Percentiles rank a stretch among this genome's conserved stretches.
Evolutionary conservation across 441 rosid species (phyloP).

Genomic region (Populus hybrid): DNA sequence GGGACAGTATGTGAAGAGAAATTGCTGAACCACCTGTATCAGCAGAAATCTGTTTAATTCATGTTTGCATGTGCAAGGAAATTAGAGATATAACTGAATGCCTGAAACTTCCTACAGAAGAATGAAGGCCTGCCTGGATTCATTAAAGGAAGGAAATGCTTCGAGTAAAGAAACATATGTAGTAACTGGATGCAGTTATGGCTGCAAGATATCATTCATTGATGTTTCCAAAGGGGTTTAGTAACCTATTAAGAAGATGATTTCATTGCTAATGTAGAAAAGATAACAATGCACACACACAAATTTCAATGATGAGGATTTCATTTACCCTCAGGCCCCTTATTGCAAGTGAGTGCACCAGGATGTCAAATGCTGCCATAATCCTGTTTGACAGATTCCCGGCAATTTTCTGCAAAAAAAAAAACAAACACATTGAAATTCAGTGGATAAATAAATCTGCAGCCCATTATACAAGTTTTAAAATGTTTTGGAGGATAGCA

Average conservation of each 20-base stretch:
- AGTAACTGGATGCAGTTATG: slow-evolving; percentile 90
- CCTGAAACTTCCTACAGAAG: neutral
- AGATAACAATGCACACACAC: neutral
- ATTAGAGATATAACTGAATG: neutral
- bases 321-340: slow-evolving; percentile 87
- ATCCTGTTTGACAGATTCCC: slow-evolving; percentile 81
- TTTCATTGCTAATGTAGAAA: neutral
- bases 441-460: neutral
- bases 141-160: slow-evolving; percentile 86
- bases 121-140: slow-evolving; percentile 58
- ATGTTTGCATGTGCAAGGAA: neutral
- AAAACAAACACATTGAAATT: neutral
- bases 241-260: slow-evolving; percentile 42
- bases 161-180: slow-evolving; percentile 78
- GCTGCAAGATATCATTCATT: slow-evolving; percentile 93
- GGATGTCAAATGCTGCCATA: slow-evolving; percentile 91
- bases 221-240: slow-evolving; percentile 89
- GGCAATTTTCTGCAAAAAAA: slow-evolving; percentile 63
- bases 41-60: slow-evolving; percentile 21
- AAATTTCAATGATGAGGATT: neutral
- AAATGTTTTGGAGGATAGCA: neutral
- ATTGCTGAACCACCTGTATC: slow-evolving; percentile 74
- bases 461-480: neutral
- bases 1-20: slow-evolving; percentile 93
- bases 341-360: slow-evolving; percentile 97